Evolutionary conservation across 495 filamentous ascomycete genomes (phyloP), one percentile per base, ranked within the genome.

Genomic region (Chaetomium fimeti): DNA sequence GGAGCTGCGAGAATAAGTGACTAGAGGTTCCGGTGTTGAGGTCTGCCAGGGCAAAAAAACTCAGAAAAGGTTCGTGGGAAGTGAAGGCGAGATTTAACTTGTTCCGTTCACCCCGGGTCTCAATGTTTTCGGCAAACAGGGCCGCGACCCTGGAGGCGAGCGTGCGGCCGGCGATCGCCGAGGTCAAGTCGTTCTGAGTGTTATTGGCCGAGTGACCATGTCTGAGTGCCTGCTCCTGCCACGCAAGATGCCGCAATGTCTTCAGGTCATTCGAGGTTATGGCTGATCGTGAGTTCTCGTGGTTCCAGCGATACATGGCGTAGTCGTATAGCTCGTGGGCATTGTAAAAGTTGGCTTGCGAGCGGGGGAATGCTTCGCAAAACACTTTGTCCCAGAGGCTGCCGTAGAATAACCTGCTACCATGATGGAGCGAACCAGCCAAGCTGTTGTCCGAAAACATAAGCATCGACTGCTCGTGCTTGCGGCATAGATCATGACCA

Each of bases 301-400:
- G 78, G 52, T 61, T 68, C 63, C 74, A 76, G 42, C 69, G 71
- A 57, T 76, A 81, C 6, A 42, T 47, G n/a, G 77, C 78, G 60
- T 76, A 78, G 53, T 79, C 76, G 67, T 79, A 81, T 18, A 80
- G 47, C n/a, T 73, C 64, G 56, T 77, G 79, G 2, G 79, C 79
- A 36, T 79, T 72, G 38, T 69, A 69, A 62, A 75, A 80, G 63
- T 73, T 77, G 27, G 73, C 64, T 64, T 71, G 59, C 12, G 66
- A 56, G 0, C 18, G 51, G 3, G 71, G 49, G n/a, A 78, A 70
- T 0, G 67, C 68, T 0, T 66, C 60, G 25, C 69, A 53, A 40
- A 79, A 76, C 0, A 77, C 56, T 6, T 67, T 62, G 27, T 57
- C 27, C 65, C 69, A 78, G 28, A 78, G 64, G 0, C 36, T 66